phyloP scores from a whole-genome alignment of 108 stramenopile genomes.

The Cyclotella choctawhatcheeana region DNA sequence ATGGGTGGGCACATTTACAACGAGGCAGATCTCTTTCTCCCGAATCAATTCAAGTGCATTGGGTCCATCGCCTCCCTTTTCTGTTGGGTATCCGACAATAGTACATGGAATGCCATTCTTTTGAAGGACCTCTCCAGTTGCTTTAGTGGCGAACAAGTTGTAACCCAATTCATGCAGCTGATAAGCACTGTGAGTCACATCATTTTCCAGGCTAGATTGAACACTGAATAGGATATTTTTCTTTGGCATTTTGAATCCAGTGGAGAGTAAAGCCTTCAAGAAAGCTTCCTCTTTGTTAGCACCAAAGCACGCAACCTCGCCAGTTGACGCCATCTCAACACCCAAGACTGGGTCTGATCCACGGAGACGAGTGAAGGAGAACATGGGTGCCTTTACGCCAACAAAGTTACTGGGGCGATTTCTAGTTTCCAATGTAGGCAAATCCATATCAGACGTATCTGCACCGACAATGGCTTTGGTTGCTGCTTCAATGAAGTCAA shows the following conservation, averaged over 20 bases:
- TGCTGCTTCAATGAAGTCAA: constrained; percentile 96
- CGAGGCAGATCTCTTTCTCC: constrained; percentile 85
- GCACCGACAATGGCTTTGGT: constrained; percentile 90
- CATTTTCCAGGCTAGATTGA: constrained; percentile 80
- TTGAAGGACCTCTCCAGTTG: constrained; percentile 84
- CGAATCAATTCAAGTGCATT: constrained; percentile 84
- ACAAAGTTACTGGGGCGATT: constrained; percentile 91
- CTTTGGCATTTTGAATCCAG: constrained; percentile 95
- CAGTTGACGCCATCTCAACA: constrained; percentile 99
- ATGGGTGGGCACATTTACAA: constrained; percentile 94
- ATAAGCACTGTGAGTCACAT: constrained; percentile 86
- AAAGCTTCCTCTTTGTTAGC: constrained; percentile 97
- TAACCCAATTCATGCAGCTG: constrained; percentile 91
- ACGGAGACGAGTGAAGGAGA: constrained; percentile 96
- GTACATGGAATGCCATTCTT: constrained; percentile 88
- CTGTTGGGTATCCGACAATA: constrained; percentile 85
- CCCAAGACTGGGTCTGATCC: constrained; percentile 98
- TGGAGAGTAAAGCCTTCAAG: constrained; percentile 93
- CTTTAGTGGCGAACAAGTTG: constrained; percentile 88
- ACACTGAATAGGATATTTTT: constrained; percentile 92
- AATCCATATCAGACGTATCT: constrained; percentile 87
- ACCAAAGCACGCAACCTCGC: constrained; percentile 99
- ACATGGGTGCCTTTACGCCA: constrained; percentile 99
- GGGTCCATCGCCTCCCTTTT: constrained; percentile 57
- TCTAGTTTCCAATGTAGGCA: constrained; percentile 87